Conservation (phyloP, 345 rosid species). For the Atalantia buxifolia region DNA sequence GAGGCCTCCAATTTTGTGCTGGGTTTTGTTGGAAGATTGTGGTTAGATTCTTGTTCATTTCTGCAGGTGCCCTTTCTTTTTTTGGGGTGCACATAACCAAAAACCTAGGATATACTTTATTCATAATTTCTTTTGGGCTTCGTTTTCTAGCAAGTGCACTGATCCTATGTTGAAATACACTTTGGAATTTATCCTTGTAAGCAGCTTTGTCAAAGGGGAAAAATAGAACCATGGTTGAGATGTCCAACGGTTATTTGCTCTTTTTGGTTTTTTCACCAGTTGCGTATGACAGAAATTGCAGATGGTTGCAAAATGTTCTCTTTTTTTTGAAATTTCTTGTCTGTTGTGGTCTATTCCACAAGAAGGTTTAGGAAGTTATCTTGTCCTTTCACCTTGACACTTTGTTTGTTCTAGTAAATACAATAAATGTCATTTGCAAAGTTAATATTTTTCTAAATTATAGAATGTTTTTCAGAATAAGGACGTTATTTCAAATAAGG, state of each 20-base stretch:
- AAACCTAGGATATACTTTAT: neutral
- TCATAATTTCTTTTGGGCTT: neutral
- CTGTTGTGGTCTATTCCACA: neutral
- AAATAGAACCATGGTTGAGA: neutral
- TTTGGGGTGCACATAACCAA: neutral
- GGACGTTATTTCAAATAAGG: neutral
- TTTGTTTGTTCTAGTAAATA: neutral
- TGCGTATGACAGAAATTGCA: neutral
- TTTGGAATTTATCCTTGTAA: neutral
- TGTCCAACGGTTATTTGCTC: neutral
- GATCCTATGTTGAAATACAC: neutral
- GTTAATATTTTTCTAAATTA: neutral
- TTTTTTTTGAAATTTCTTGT: neutral
- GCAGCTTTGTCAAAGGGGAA: neutral
- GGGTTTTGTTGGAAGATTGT: neutral
- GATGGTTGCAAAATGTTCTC: neutral
- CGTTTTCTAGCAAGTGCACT: neutral
- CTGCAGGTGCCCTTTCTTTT: neutral
- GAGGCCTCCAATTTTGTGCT: neutral
- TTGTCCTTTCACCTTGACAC: neutral
- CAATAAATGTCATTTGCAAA: neutral
- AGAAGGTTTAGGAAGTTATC: neutral
- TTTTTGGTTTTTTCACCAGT: neutral
- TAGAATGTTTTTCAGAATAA: neutral
- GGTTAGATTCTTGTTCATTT: neutral